These are phyloP conservation scores for Cystobasidium pallidum DNA, from an alignment of 1,284 basidiomycete species.

Conservation along the genomic window DNA sequence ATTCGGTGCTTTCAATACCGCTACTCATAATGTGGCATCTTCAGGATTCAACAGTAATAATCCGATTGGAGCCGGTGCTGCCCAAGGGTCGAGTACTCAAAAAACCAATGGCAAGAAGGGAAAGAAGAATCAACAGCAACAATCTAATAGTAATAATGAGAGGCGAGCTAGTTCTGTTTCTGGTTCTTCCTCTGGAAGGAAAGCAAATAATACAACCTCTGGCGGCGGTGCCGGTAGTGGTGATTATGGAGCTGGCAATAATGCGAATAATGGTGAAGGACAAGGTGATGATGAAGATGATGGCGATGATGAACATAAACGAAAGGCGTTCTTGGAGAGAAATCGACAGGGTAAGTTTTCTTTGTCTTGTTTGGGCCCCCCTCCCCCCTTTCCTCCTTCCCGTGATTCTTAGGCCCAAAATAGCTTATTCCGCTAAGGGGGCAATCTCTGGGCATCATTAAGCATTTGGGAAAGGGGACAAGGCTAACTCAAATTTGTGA, in stretches of 20 bases:
- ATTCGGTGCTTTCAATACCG: background rate
- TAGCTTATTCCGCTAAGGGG: background rate
- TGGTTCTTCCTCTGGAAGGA: slow-evolving; percentile 3
- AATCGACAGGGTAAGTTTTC: slow-evolving; percentile 40
- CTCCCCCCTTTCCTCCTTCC: too few species aligned
- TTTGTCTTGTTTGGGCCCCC: background rate
- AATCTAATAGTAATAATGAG: background rate
- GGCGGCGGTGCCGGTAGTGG: background rate
- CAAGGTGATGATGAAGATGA: slow-evolving; percentile 27
- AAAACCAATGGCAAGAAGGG: background rate
- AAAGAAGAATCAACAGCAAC: slow-evolving; percentile 18
- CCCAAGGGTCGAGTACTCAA: background rate
- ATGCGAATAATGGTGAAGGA: slow-evolving; percentile 9
- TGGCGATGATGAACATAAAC: slow-evolving; percentile 38
- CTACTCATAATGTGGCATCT: background rate
- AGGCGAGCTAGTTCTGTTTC: background rate
- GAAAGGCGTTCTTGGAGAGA: slow-evolving; percentile 42
- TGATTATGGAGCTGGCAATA: slow-evolving; percentile 17
- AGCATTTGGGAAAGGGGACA: too few species aligned
- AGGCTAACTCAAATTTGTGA: too few species aligned
- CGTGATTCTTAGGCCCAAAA: background rate
- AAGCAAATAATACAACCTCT: background rate
- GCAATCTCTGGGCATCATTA: too few species aligned
- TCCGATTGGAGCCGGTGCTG: background rate
- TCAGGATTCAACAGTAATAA: background rate